phyloP scores from a whole-genome alignment of 116 monocot species.

The Trichopus zeylanicus region DNA sequence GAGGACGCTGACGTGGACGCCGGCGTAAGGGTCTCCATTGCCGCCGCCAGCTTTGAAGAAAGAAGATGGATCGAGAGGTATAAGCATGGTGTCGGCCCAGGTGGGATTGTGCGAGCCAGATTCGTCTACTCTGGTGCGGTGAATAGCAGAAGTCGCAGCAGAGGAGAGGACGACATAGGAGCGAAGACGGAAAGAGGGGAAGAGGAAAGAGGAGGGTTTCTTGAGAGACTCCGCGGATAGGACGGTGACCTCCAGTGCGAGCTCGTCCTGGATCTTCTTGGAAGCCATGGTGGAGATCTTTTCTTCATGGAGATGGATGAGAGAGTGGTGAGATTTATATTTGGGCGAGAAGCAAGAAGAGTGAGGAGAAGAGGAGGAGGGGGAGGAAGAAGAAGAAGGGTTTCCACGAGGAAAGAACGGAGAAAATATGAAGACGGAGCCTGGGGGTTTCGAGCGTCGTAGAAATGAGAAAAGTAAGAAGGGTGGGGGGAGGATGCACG shows the following conservation, averaged over 20 bases:
- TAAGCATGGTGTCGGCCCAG: conserved; percentile 14
- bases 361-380: not conserved
- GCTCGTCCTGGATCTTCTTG: not conserved
- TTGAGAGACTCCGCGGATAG: conserved; percentile 11
- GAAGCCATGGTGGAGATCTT: not conserved
- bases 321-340: not conserved
- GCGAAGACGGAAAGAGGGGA: not conserved
- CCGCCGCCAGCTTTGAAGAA: not conserved
- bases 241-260: not conserved
- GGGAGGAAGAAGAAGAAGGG: no score
- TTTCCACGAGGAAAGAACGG: not conserved
- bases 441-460: not conserved
- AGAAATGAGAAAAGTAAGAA: no score
- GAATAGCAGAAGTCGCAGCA: not conserved
- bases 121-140: conserved; percentile 17
- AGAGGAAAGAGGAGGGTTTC: not conserved
- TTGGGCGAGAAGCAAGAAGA: not conserved
- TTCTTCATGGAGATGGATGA: not conserved
- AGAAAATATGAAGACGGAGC: not conserved
- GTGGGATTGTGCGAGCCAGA: conserved; percentile 5
- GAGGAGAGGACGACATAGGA: conserved; percentile 15
- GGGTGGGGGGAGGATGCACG: no score
- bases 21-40: not conserved
- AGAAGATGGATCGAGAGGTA: conserved; percentile 12
- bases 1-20: conserved; percentile 18